phyloP scores from a whole-genome alignment of 768 basidiomycete genomes.

The Leccinum obscurum region DNA sequence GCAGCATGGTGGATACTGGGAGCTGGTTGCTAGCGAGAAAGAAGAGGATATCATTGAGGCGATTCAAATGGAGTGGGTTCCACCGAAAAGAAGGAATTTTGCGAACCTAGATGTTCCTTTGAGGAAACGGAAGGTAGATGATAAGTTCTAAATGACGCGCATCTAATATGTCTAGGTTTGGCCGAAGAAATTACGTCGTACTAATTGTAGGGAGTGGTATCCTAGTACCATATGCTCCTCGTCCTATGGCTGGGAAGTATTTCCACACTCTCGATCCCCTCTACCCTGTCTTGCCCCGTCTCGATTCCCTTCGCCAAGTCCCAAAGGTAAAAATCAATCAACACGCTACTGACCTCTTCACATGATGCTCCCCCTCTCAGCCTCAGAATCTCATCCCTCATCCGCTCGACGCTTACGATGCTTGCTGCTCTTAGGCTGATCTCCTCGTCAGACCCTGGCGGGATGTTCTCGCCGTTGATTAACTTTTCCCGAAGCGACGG shows the following conservation, averaged over 20 bases:
- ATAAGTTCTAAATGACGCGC: conserved; percentile 1
- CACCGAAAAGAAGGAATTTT: conserved; percentile 29
- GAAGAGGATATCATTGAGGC: conserved; percentile 29
- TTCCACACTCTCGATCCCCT: conserved; percentile 54
- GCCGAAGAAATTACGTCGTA: conserved; percentile 5
- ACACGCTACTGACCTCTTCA: conserved; percentile 60
- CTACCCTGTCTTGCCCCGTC: conserved; percentile 54
- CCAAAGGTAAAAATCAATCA: conserved; percentile 93
- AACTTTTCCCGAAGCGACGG: conserved; percentile 55
- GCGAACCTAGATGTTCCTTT: conserved; percentile 10
- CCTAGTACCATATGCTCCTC: conserved; percentile 84
- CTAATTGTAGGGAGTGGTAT: conserved; percentile 17
- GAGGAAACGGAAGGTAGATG: conserved; percentile 5
- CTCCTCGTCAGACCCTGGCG: conserved; percentile 65
- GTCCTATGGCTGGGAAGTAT: conserved; percentile 76
- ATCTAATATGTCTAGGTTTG: not conserved
- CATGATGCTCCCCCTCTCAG: conserved; percentile 24
- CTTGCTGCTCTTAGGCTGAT: conserved; percentile 79
- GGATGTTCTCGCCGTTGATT: conserved; percentile 42
- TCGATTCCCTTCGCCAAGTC: conserved; percentile 81
- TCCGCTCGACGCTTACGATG: conserved; percentile 74
- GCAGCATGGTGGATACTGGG: conserved; percentile 23
- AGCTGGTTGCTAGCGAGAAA: conserved; percentile 22
- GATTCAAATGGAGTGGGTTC: conserved; percentile 28
- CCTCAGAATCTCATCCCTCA: conserved; percentile 57